Base-by-base conservation (phyloP, 2,329 filamentous ascomycete genomes). In the Trichocomaceae sp. region DNA sequence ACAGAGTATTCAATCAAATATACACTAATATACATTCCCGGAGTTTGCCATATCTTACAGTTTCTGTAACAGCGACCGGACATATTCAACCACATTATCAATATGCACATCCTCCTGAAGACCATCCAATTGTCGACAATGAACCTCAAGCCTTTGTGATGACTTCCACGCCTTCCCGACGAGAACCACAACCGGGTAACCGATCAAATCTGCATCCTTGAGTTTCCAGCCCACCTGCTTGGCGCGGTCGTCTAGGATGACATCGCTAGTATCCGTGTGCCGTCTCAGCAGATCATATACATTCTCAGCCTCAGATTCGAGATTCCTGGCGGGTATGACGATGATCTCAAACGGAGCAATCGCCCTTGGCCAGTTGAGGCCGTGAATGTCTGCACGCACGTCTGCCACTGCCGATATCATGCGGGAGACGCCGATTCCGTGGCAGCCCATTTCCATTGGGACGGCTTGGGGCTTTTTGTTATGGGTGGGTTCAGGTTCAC, bases 341-440 rank as follows among this genome's bases (percentile, higher is more conserved):
- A 86, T 77, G 0, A 83, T 83, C 62, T 92, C 86, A 63, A 87
- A 97, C 0, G 93, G 93, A 2, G 93, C 89, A 60, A 97, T 90
- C 9, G 77, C 83, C 5, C 85, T 78, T 0, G 93, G 93, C 93
- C 93, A 99, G 63, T 89, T 90, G 7, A 97, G 77, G 0, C 90
- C 93, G 64, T 76, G 81, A 2, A 78, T 66, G 61, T 95, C 89
- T 0, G 83, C 79, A 9, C 90, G 76, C 39, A 86, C 80, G 59
- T 92, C 86, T 1, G 91, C 91, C 0, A 93, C 83, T 1, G 93
- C 90, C 8, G 86, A 90, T 58, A 99, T 85, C 63, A 99, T 84
- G 45, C 93, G 86, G 5, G 90, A 95, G 17, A 99, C 83, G 1
- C 93, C 93, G 58, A 99, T 95, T 0, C 93, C 93, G 66, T 96